These are phyloP conservation scores for Arachnomyces sp. DNA, from an alignment of 2,329 filamentous ascomycete species.

Conservation along the genomic window DNA sequence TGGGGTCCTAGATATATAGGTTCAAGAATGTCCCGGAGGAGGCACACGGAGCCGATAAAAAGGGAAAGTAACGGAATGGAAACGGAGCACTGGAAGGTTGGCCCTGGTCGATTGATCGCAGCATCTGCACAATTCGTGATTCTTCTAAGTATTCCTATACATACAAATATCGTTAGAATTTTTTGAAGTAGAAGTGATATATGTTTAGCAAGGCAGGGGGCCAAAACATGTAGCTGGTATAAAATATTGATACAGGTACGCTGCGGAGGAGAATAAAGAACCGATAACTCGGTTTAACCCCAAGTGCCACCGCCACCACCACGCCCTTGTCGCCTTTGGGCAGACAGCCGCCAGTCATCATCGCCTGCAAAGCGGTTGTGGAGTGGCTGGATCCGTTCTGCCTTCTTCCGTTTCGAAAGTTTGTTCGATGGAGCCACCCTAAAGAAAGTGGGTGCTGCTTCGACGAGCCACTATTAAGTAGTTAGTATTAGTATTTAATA, in stretches of 20 bases:
- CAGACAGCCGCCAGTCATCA: slow-evolving; percentile 89
- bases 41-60: too few species aligned
- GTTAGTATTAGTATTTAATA: slow-evolving; percentile 5
- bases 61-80: too few species aligned
- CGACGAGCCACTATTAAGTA: slow-evolving; percentile 58
- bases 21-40: too few species aligned
- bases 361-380: slow-evolving; percentile 88
- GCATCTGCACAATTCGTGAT: too few species aligned
- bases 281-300: slow-evolving; percentile 42
- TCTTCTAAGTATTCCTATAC: too few species aligned
- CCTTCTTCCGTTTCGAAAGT: slow-evolving; percentile 83
- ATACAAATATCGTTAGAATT: too few species aligned
- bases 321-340: slow-evolving; percentile 75
- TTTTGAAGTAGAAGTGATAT: too few species aligned
- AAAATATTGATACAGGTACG: neutral
- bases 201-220: too few species aligned
- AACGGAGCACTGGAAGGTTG: too few species aligned
- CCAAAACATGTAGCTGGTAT: too few species aligned
- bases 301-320: slow-evolving; percentile 88
- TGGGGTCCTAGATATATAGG: too few species aligned
- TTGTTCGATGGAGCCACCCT: slow-evolving; percentile 85
- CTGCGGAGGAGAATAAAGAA: neutral
- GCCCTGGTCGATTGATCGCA: too few species aligned
- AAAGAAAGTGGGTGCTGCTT: slow-evolving; percentile 98
- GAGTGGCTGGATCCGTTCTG: slow-evolving; percentile 88